Evolutionary conservation across 805 yeast genomes (phyloP), one percentile per base, ranked within the genome.

Genomic region (Jamesozyma piceae): DNA sequence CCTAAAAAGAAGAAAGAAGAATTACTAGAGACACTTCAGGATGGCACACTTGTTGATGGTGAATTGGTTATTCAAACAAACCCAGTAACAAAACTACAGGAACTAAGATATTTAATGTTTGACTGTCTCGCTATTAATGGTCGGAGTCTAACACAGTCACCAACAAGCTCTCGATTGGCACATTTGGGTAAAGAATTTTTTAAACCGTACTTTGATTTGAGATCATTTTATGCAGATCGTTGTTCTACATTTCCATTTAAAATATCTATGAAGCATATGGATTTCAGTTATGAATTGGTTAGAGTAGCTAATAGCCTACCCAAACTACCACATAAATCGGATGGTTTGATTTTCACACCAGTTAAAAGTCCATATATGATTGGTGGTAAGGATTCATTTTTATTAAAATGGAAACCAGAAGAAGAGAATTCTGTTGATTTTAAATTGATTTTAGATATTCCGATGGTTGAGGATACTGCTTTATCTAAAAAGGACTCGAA

Each of bases 401-500:
- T 92, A 39, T 66, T 92, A 43, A 92, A 94, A 64, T 92, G 99
- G 99, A 92, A 92, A 57, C 97, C 98, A 2, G 86, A 95, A 11
- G 85, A 85, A 48, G 98, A 90, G 62, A 94, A 92, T 54, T 82
- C 97, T 0, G 77, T 94, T 35, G 99, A 92, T 63, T 92, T 86
- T 64, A 80, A 80, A 57, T 62, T 92, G 46, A 65, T 81, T 24
- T 62, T 67, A 22, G 67, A 68, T 35, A 58, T 60, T 30, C 64
- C 63, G 4, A 44, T 54, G 53, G 65, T 56, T 1, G 64, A 60
- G 40, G 66, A 62, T 35, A 46, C 54, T 18, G 51, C 64, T 4
- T 29, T 55, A 19, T 54, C 59, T 2, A 75, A 77, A 34, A 75
- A 77, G 47, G 82, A 80, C 58, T 80, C 83, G 1, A 79, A 75